Base-by-base conservation (phyloP, 495 filamentous ascomycete genomes). In the Hypomontagnella monticulosa region DNA sequence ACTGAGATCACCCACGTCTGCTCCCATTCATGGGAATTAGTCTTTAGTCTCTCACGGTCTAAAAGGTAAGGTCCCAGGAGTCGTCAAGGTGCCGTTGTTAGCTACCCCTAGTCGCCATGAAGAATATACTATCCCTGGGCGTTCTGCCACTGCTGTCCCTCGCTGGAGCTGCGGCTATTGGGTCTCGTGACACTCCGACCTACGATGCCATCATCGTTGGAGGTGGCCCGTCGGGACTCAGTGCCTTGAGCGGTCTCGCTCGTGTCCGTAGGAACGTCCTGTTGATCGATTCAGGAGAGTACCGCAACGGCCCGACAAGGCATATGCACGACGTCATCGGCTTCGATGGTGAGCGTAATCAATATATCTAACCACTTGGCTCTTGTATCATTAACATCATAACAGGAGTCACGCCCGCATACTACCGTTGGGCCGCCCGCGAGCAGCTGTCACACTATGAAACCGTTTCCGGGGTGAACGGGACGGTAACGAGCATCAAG, bases 241-340 rank as follows among this genome's bases (percentile, higher is more conserved):
- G 73, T 30, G 78, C 80, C 8, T 61, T 84, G 19, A 87, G 85
- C 64, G 83, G 81, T 59, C 79, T 87, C 8, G 82, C 80, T 8
- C 80, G 85, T 5, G 84, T 86, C 9, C 78, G 79, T 4, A 75
- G 85, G 4, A 81, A 74, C 18, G 78, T 82, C 3, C 73, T 83
- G 14, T 60, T 87, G 48, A 82, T 86, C 63, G 85, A 87, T 67
- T 84, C 80, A 34, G 77, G 79, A 33, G 74, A 80, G 14, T 87
- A 87, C 58, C 82, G 84, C 56, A 87, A 87, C 68, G 78, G 55
- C n/a, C 73, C 78, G 4, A 85, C 83, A 0, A 69, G 81, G 19
- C 78, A 83, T 43, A 83, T 85, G 83, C 85, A 87, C 71, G 84
- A 87, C 63, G 83, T 86, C 4, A 78, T 86, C 34, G 84, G 83